These are phyloP conservation scores for Thielaviopsis populi DNA, from an alignment of 2,329 filamentous ascomycete genomes.

Conservation along the genomic window DNA sequence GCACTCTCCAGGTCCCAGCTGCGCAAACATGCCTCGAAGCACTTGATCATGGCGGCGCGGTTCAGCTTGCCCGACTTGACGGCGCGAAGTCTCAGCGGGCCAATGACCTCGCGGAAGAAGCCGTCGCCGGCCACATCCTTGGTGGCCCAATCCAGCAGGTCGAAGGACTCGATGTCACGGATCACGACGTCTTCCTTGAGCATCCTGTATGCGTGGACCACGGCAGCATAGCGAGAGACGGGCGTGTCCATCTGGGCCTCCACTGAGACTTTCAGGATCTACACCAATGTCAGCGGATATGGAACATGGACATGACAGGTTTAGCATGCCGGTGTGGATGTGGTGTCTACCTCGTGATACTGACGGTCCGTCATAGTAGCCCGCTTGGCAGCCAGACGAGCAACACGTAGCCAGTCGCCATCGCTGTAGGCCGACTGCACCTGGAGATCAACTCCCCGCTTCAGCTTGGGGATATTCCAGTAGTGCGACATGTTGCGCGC, in stretches of 20 bases:
- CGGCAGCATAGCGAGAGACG: constrained; percentile 8
- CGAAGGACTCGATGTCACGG: constrained; percentile 36
- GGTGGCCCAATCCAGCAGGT: constrained; percentile 42
- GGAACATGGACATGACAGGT: background rate
- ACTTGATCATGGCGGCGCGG: constrained; percentile 34
- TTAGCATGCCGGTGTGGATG: background rate
- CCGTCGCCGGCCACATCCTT: constrained; percentile 26
- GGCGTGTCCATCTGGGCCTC: constrained; percentile 9
- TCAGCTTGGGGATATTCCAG: constrained; percentile 26
- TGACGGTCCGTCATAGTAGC: constrained; percentile 33
- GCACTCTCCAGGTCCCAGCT: constrained; percentile 31
- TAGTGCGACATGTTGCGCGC: constrained; percentile 9
- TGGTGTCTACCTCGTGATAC: constrained; percentile 39
- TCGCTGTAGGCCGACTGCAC: constrained; percentile 41
- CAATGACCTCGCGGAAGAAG: constrained; percentile 34
- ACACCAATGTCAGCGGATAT: background rate
- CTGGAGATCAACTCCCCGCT: constrained; percentile 37
- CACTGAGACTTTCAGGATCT: constrained; percentile 11
- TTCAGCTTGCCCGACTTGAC: constrained; percentile 34
- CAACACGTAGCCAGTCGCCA: constrained; percentile 37
- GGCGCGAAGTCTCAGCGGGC: constrained; percentile 31
- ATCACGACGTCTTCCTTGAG: constrained; percentile 32
- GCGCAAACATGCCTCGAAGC: constrained; percentile 37
- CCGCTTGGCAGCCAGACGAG: constrained; percentile 38
- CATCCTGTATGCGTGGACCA: constrained; percentile 5